phyloP scores from a whole-genome alignment of 331 rosid genomes.

The Stylosanthes scabra region DNA sequence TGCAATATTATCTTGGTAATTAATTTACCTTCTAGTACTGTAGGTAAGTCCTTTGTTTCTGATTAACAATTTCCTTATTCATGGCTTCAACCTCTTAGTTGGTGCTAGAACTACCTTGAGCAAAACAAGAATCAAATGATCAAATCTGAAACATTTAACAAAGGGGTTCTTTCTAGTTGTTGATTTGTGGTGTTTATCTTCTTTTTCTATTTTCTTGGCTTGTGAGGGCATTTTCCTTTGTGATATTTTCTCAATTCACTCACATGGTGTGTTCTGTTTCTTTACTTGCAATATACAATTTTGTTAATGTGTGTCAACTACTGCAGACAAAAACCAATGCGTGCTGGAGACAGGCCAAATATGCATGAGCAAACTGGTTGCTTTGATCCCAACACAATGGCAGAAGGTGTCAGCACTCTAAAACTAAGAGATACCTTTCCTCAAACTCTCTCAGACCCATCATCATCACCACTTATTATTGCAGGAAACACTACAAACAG shows the following conservation, averaged over 20 bases:
- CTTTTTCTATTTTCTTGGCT: background rate
- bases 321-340: constrained; percentile 44
- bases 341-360: constrained; percentile 49
- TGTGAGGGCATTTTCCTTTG: constrained; percentile 18
- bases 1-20: constrained; percentile 14
- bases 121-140: constrained; percentile 43
- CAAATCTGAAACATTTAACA: constrained; percentile 32
- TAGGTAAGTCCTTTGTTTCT: constrained; percentile 25
- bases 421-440: constrained; percentile 47
- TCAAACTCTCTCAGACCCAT: constrained; percentile 36
- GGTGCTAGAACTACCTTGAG: constrained; percentile 31
- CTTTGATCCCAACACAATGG: constrained; percentile 65
- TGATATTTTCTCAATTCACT: constrained; percentile 36
- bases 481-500: constrained; percentile 33
- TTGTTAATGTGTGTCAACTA: constrained; percentile 41
- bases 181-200: constrained; percentile 32
- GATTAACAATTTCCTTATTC: constrained; percentile 30
- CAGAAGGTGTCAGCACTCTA: constrained; percentile 43
- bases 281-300: constrained; percentile 22
- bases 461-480: constrained; percentile 25
- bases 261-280: constrained; percentile 35
- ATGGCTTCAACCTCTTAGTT: constrained; percentile 15
- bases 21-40: constrained; percentile 17
- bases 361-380: constrained; percentile 72
- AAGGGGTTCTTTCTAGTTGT: constrained; percentile 18